A percentile compares a stretch with the other conserved stretches of the same genome.
Evolutionary conservation across 345 rosid genomes (phyloP).

Genomic region (Euphorbia tirucalli): DNA sequence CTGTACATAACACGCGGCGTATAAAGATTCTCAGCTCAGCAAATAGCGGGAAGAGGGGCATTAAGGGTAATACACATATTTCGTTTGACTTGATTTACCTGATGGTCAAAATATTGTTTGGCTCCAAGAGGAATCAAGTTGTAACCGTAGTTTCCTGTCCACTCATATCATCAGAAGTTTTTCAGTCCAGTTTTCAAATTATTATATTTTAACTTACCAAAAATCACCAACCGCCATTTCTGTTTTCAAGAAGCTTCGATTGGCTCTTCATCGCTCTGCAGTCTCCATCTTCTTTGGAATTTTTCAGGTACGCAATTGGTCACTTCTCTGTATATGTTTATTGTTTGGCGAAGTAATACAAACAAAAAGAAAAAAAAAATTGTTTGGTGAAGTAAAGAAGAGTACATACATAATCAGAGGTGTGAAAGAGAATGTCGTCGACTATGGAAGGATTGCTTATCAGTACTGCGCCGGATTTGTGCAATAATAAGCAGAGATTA

Average conservation of each 20-base stretch:
- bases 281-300: slow-evolving; percentile 4
- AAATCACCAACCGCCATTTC: slow-evolving; percentile 40
- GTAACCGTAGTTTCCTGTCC: slow-evolving; percentile 33
- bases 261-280: background rate
- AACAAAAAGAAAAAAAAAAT: no score
- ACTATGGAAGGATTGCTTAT: slow-evolving; percentile 39
- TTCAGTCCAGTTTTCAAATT: background rate
- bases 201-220: background rate
- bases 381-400: background rate
- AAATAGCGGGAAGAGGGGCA: background rate
- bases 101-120: background rate
- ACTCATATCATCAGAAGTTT: slow-evolving; percentile 26
- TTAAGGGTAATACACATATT: background rate
- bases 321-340: no score
- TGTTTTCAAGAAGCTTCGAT: slow-evolving; percentile 16
- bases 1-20: no score
- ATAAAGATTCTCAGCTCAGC: no score
- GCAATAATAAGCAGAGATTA: slow-evolving; percentile 19
- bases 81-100: background rate
- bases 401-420: background rate
- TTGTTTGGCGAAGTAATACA: background rate
- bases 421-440: slow-evolving; percentile 19
- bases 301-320: slow-evolving; percentile 19
- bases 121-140: slow-evolving; percentile 1
- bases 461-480: slow-evolving; percentile 25